Conservation (phyloP, 345 rosid species). For the Murraya koenigii region DNA sequence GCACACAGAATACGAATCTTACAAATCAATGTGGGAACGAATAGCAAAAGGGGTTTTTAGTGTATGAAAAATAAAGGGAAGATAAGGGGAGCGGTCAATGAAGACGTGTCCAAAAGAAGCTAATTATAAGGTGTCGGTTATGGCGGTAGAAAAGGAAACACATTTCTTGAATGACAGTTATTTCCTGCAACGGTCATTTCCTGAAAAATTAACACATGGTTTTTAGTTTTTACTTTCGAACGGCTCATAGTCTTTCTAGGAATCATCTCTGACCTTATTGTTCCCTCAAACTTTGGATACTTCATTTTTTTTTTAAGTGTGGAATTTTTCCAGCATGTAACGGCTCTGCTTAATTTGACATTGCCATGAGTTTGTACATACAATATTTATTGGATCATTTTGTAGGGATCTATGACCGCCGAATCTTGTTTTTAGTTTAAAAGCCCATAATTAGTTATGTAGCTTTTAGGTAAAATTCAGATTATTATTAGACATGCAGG, state of each 20-base stretch:
- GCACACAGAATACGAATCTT: background rate
- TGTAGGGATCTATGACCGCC: too few species aligned
- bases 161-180: background rate
- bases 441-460: too few species aligned
- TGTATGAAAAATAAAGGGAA: background rate
- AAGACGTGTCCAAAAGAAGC: background rate
- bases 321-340: background rate
- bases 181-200: background rate
- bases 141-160: background rate
- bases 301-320: background rate
- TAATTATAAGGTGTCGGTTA: background rate
- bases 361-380: too few species aligned
- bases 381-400: too few species aligned
- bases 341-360: background rate
- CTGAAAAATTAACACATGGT: background rate
- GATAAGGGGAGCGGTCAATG: background rate
- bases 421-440: too few species aligned
- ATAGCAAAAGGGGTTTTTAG: too few species aligned
- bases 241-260: constrained; percentile 2
- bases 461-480: too few species aligned
- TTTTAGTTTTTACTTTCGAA: background rate
- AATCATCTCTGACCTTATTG: background rate
- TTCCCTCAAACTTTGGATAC: background rate
- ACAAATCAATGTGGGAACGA: background rate
- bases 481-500: too few species aligned